Evolutionary conservation across 495 filamentous ascomycete species (phyloP), one percentile per base, ranked within the genome.

Genomic region (Mytilinidion resinicola): DNA sequence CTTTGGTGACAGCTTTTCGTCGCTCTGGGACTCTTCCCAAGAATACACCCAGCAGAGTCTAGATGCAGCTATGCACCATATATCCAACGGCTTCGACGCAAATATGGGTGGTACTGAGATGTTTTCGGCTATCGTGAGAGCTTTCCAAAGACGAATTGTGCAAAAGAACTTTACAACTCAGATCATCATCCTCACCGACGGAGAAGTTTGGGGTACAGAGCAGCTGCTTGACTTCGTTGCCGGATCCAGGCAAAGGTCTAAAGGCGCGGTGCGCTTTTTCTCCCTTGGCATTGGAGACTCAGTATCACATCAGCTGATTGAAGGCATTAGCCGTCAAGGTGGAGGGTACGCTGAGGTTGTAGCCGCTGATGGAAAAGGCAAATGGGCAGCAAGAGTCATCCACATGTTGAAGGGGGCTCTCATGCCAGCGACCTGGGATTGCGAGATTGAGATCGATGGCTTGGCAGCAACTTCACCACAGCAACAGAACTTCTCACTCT

Each of bases 381-480:
- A 42, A 43, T 64, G 57, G 64, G 56, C 64, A 10, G 48, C 14
- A 15, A 61, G 58, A 41, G 54, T 69, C 12, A 60, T 69, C 1
- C 37, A 57, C 21, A 69, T 69, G 67, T 37, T 69, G 55, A 67
- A 69, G 42, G 64, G 52, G 1, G 64, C 64, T 8, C 39, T 69
- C 34, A 64, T 51, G 17, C 67, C 67, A 3, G 19, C 49, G 25
- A 56, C 35, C 30, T 62, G 30, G n/a, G 25, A 59, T 1, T 59
- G 57, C 33, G 39, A 60, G 33, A n/a, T 65, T 14, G 55, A 59
- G 20, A 34, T 59, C 14, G 25, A 48, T 8, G 41, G 30, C 57
- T 35, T 14, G 53, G 19, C 43, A 34, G 21, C 25, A 36, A n/a
- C 1, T 1, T 4, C 20, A 11, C 21, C 14, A 53, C 17, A 6